Conservation (phyloP, 805 yeast species). For the Myxozyma sirexii region DNA sequence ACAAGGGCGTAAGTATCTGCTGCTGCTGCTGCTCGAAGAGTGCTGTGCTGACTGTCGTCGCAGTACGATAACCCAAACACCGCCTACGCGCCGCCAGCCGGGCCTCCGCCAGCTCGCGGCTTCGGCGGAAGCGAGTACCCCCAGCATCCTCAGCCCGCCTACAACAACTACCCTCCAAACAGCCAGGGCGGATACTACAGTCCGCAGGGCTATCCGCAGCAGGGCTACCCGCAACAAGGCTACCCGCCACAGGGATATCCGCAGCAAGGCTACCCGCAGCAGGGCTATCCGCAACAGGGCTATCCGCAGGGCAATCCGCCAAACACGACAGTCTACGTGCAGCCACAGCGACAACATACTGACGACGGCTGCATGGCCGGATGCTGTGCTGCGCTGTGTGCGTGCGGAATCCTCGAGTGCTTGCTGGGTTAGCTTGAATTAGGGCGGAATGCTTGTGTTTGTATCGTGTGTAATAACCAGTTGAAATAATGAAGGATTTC, state of each 20-base stretch:
- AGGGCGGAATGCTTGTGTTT: no score
- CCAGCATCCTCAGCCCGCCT: conserved; percentile 30
- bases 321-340: conserved; percentile 15
- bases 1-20: conserved; percentile 17
- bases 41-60: not conserved
- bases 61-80: conserved; percentile 11
- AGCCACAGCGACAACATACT: conserved; percentile 22
- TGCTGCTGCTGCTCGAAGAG: not conserved
- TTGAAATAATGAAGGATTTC: no score
- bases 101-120: conserved; percentile 17
- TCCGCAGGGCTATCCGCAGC: conserved; percentile 24
- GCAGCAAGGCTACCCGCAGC: conserved; percentile 21
- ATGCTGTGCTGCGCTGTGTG: conserved; percentile 36
- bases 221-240: conserved; percentile 20
- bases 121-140: conserved; percentile 15
- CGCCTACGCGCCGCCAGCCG: conserved; percentile 30
- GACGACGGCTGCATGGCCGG: conserved; percentile 28
- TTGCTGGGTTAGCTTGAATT: conserved; percentile 11
- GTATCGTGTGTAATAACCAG: not conserved
- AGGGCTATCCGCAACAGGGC: conserved; percentile 15
- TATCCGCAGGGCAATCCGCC: conserved; percentile 11
- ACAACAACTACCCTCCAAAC: not conserved
- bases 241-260: conserved; percentile 13
- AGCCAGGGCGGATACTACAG: conserved; percentile 20
- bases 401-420: conserved; percentile 35